Evolutionary conservation across 2,329 filamentous ascomycete species (phyloP).

Genomic region (Aureobasidium sp.): DNA sequence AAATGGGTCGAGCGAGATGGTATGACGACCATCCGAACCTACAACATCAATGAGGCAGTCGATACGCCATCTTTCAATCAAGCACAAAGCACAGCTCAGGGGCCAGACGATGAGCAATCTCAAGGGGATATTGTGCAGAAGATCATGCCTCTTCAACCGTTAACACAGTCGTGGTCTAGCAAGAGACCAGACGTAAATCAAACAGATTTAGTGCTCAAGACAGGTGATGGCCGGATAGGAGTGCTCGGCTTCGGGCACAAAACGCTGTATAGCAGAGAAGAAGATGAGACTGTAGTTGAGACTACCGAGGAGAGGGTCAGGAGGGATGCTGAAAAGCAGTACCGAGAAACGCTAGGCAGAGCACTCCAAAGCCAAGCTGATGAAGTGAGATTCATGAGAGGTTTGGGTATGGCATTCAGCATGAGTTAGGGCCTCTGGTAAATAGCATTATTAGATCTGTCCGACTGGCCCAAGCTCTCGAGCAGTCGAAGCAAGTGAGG

Average conservation of each 20-base stretch:
- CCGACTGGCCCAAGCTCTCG: slow-evolving; percentile 7
- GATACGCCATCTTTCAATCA: slow-evolving; percentile 10
- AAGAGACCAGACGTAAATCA: slow-evolving; percentile 24
- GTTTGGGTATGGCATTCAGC: slow-evolving; percentile 40
- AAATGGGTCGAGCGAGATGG: slow-evolving; percentile 91
- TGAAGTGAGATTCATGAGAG: slow-evolving; percentile 65
- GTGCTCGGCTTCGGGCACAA: slow-evolving; percentile 46
- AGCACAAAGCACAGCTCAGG: slow-evolving; percentile 12
- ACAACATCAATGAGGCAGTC: slow-evolving; percentile 45
- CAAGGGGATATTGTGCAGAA: slow-evolving; percentile 71
- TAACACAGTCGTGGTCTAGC: not conserved
- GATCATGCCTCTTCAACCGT: slow-evolving; percentile 49
- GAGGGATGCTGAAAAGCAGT: slow-evolving; percentile 50
- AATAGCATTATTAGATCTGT: not conserved
- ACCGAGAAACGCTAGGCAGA: slow-evolving; percentile 62
- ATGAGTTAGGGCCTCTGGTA: not conserved
- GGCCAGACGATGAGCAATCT: slow-evolving; percentile 19
- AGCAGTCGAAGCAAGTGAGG: slow-evolving; percentile 3
- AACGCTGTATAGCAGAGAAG: slow-evolving; percentile 27
- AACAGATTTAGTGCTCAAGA: slow-evolving; percentile 77
- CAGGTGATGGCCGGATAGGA: slow-evolving; percentile 71
- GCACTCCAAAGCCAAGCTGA: slow-evolving; percentile 71
- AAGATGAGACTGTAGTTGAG: slow-evolving; percentile 35
- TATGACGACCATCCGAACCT: slow-evolving; percentile 43
- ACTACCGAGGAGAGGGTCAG: slow-evolving; percentile 39